phyloP scores from a whole-genome alignment of 2,329 filamentous ascomycete genomes.

The Fusarium tanahbumbuense region DNA sequence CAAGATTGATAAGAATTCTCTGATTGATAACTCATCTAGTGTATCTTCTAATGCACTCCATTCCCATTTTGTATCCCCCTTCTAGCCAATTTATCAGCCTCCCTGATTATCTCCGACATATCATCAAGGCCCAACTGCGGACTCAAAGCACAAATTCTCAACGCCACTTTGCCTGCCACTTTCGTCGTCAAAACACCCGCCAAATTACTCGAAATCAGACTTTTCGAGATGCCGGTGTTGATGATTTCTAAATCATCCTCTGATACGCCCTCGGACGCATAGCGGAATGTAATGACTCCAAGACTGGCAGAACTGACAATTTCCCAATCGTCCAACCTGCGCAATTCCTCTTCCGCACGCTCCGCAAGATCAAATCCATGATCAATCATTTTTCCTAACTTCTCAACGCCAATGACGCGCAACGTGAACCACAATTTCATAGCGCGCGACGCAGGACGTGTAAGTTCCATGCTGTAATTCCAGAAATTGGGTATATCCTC shows the following conservation, averaged over 20 bases:
- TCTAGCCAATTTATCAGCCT: constrained; percentile 4
- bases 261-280: not conserved
- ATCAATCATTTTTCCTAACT: constrained; percentile 41
- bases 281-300: constrained; percentile 40
- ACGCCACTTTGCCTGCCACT: not conserved
- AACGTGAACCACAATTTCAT: constrained; percentile 47
- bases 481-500: constrained; percentile 45
- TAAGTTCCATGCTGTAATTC: constrained; percentile 45
- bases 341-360: constrained; percentile 34
- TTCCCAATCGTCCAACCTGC: constrained; percentile 35
- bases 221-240: constrained; percentile 9
- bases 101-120: constrained; percentile 12
- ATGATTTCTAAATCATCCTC: constrained; percentile 2
- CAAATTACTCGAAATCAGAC: constrained; percentile 14
- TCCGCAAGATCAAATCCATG: constrained; percentile 41
- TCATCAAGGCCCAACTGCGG: constrained; percentile 9
- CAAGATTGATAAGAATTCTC: constrained; percentile 4
- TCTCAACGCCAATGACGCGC: constrained; percentile 37
- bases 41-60: not conserved
- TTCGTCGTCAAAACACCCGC: constrained; percentile 15
- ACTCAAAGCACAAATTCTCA: constrained; percentile 14
- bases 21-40: constrained; percentile 8
- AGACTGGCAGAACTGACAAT: constrained; percentile 41
- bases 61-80: not conserved
- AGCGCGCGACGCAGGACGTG: constrained; percentile 33